Evolutionary conservation across 2,329 filamentous ascomycete species (phyloP), one percentile per base, ranked within the genome.

Genomic region (Penicillium carneum): DNA sequence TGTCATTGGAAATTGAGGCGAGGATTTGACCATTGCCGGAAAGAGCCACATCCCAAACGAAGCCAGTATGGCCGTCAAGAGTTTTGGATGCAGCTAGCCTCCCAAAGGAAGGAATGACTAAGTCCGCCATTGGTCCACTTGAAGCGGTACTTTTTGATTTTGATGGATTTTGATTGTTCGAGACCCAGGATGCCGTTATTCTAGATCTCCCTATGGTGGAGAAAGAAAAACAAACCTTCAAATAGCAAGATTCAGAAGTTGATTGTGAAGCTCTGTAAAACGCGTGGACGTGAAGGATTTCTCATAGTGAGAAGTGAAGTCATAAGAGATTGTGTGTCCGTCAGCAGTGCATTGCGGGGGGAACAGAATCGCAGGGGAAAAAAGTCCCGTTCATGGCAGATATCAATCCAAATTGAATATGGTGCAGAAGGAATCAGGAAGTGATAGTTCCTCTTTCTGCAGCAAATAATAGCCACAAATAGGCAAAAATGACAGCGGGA

Each of bases 1-100:
- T 60, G 23, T 60, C 57, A 34, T 60, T 60, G 18, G 57, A 60
- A 38, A 60, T 51, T 10, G 57, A 60, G 38, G 57, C 57, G 16
- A 60, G 57, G 14, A 57, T 34, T 56, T 60, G 38, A 14, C 51
- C 31, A 45, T 60, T 56, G 43, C n/a, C n/a, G 3, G 57, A 60
- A n/a, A 42, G 43, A 1, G 57, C 11, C 8, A 60, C 57, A 41
- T 60, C 57, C 57, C 57, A 60, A 46, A 60, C 39, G 31, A 53
- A 60, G 45, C 57, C 57, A 16, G 57, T 60, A 38, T 60, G 57
- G 38, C 57, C 57, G 18, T 56, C 36, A 7, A 60, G 57, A 11
- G 57, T 60, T 39, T 60, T 55, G 20, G 43, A 42, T 16, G 36
- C 31, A 18, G 49, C 38, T 33, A 60, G 10, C 20, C 33, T 49